Evolutionary conservation across 495 filamentous ascomycete species (phyloP).

Genomic region (Choiromyces venosus): DNA sequence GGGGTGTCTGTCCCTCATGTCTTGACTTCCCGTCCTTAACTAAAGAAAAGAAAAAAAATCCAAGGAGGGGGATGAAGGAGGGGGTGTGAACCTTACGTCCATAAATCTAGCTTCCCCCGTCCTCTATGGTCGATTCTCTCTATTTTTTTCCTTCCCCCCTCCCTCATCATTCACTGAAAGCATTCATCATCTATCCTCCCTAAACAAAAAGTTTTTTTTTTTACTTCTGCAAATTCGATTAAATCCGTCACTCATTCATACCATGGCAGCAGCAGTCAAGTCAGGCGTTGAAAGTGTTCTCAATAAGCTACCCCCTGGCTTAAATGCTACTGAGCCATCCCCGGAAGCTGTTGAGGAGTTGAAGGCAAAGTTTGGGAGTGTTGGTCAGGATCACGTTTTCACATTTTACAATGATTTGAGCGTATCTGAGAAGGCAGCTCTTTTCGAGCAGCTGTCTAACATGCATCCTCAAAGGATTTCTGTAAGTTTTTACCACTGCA

Average conservation of each 20-base stretch:
- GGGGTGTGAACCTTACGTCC: neutral
- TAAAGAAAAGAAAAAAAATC: neutral
- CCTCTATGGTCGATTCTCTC: neutral
- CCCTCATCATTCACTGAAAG: neutral
- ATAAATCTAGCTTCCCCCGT: neutral
- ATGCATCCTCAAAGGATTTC: conserved; percentile 61
- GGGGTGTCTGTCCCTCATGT: neutral
- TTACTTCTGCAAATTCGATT: neutral
- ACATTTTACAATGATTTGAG: conserved; percentile 78
- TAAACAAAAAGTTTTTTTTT: neutral
- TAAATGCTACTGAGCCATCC: conserved; percentile 60
- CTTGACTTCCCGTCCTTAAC: neutral
- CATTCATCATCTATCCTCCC: neutral
- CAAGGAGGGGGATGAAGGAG: neutral
- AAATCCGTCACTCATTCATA: neutral
- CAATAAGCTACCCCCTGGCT: conserved; percentile 55
- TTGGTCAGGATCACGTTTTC: conserved; percentile 85
- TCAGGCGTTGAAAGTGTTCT: conserved; percentile 47
- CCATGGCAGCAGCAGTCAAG: conserved; percentile 32
- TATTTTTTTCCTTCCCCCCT: neutral
- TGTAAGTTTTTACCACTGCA: conserved; percentile 17
- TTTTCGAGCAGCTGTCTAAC: conserved; percentile 73
- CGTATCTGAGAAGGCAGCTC: conserved; percentile 62
- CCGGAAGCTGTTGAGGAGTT: conserved; percentile 67
- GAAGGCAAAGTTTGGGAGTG: conserved; percentile 67